Evolutionary conservation across 164 flowering plant genomes (phyloP).

Genomic region (Umbellularia californica): DNA sequence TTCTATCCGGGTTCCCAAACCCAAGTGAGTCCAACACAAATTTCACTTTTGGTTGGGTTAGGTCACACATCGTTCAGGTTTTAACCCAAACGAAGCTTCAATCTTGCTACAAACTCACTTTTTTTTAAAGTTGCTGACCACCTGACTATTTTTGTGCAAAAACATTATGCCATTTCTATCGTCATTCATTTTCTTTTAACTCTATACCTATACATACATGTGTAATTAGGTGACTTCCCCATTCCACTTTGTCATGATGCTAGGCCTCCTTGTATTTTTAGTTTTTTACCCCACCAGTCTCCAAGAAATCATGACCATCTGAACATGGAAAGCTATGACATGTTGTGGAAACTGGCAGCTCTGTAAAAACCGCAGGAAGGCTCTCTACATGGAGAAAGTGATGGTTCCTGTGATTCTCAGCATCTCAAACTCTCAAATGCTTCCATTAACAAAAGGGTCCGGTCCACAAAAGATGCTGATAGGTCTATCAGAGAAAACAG

Average conservation of each 20-base stretch:
- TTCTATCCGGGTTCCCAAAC: no score
- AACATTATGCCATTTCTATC: neutral
- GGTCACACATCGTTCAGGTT: no score
- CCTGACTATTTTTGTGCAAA: neutral
- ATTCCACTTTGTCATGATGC: slow-evolving; percentile 1
- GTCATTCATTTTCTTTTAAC: neutral
- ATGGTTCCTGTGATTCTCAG: neutral
- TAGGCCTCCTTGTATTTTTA: neutral
- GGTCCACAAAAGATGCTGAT: neutral
- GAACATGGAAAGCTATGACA: neutral
- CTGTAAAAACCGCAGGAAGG: neutral
- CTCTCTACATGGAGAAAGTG: neutral
- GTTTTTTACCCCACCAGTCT: neutral
- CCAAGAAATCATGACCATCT: neutral
- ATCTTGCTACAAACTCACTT: no score
- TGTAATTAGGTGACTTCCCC: neutral
- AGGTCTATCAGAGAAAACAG: neutral
- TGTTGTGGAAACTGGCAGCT: no score
- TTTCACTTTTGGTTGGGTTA: no score
- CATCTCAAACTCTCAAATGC: slow-evolving; percentile 4
- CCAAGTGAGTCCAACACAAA: no score
- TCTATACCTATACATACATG: no score
- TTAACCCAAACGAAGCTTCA: no score
- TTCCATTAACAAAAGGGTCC: neutral
- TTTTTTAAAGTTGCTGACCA: neutral